Evolutionary conservation across 495 filamentous ascomycete species (phyloP).

Genomic region (Aspergillus avenaceus): DNA sequence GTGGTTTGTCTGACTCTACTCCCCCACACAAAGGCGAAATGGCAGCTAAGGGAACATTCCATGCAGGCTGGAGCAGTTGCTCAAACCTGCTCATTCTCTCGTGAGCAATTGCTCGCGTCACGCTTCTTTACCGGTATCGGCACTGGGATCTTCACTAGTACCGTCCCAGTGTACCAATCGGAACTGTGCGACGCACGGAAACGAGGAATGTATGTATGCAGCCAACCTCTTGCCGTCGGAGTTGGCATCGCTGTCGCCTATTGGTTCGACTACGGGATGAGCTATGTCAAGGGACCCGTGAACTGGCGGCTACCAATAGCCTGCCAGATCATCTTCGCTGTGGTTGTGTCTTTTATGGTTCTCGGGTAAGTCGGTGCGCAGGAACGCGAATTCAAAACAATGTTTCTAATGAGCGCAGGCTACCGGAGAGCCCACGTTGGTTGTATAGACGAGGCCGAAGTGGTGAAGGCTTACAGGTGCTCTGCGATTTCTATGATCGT

Average conservation of each 20-base stretch:
- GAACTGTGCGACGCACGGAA: conserved; percentile 40
- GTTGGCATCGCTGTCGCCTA: conserved; percentile 37
- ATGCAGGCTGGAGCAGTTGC: conserved; percentile 42
- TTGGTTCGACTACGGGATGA: conserved; percentile 46
- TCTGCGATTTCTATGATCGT: conserved; percentile 45
- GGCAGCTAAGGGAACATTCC: conserved; percentile 5
- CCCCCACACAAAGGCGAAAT: background rate
- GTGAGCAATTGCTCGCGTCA: conserved; percentile 42
- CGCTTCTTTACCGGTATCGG: conserved; percentile 48
- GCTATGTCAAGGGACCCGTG: conserved; percentile 30
- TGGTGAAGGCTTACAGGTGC: conserved; percentile 43
- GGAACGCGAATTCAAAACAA: background rate
- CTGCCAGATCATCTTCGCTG: conserved; percentile 38
- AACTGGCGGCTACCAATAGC: conserved; percentile 44
- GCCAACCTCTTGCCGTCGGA: conserved; percentile 40
- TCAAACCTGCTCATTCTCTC: conserved; percentile 37
- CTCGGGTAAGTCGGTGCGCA: conserved; percentile 21
- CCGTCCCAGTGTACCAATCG: conserved; percentile 48
- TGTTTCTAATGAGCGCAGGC: conserved; percentile 8
- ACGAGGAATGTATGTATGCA: conserved; percentile 41
- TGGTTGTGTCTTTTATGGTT: conserved; percentile 31
- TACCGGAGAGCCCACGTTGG: conserved; percentile 45
- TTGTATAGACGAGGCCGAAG: conserved; percentile 36
- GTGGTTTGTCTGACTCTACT: conserved; percentile 15
- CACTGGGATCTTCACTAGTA: conserved; percentile 46